Evolutionary conservation across 2,329 filamentous ascomycete genomes (phyloP).

Genomic region (Fonsecaea erecta): DNA sequence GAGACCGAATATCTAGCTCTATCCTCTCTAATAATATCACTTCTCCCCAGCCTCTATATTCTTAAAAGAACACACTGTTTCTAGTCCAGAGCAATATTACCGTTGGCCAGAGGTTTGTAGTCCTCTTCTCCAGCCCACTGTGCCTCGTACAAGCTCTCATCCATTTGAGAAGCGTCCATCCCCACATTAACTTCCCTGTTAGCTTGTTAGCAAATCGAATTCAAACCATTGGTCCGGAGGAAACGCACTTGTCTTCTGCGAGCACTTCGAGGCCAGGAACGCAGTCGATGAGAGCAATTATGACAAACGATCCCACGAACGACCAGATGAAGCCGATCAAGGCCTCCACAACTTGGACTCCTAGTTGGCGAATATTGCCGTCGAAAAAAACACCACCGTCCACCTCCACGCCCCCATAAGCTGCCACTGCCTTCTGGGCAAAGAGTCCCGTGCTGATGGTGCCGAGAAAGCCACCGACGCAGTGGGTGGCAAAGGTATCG

Average conservation of each 20-base stretch:
- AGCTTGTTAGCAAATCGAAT: slow-evolving; percentile 4
- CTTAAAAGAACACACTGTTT: background rate
- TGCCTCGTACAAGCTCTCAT: slow-evolving; percentile 52
- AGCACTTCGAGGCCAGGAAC: slow-evolving; percentile 59
- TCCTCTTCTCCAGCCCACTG: slow-evolving; percentile 42
- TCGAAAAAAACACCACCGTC: slow-evolving; percentile 59
- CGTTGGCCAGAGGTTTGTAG: slow-evolving; percentile 35
- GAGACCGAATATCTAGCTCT: background rate
- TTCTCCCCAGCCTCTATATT: background rate
- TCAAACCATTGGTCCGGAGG: background rate
- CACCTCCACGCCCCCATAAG: slow-evolving; percentile 57
- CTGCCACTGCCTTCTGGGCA: slow-evolving; percentile 57
- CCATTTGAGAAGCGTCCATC: slow-evolving; percentile 58
- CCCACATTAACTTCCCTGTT: slow-evolving; percentile 51
- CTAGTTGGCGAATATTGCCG: slow-evolving; percentile 56
- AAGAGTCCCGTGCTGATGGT: slow-evolving; percentile 59
- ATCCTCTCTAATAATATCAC: background rate
- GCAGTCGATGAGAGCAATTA: slow-evolving; percentile 59
- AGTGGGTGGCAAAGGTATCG: slow-evolving; percentile 61
- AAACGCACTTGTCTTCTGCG: slow-evolving; percentile 57
- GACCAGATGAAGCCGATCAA: slow-evolving; percentile 58
- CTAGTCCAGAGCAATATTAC: slow-evolving; percentile 29
- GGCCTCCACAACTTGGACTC: slow-evolving; percentile 58
- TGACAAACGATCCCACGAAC: slow-evolving; percentile 54
- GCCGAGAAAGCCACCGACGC: slow-evolving; percentile 56